Base-by-base conservation (phyloP, 2,329 filamentous ascomycete species). In the Colletotrichum caudatum region DNA sequence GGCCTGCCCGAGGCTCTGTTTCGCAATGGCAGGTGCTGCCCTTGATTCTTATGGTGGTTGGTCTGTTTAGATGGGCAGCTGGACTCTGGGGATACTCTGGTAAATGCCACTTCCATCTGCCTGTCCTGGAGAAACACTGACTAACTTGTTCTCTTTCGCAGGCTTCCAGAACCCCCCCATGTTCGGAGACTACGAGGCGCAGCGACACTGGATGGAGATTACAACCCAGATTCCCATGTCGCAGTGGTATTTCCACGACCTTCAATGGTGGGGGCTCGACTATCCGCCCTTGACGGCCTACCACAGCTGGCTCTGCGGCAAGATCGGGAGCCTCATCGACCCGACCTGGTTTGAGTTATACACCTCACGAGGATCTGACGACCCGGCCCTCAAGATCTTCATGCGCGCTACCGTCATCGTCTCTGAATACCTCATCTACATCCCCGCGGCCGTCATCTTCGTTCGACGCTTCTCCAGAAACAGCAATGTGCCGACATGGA, bases 151-250 rank as follows among this genome's bases (percentile, higher is more conserved):
- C 33, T 65, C 56, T 56, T 53, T 53, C 67, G 5, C 73, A 94
- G 93, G 95, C 67, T 93, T 92, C 78, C 85, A 92, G 71, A 90
- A 89, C 72, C 95, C 95, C 46, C 96, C 96, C 7, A 94, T 98
- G 90, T 93, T 95, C 78, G 96, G 96, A 75, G 96, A 99, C 82
- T 99, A 97, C 82, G 96, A 99, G 84, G 96, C 97, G 4, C 96
- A 99, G 81, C 87, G 96, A 76, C 96, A 99, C 82, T 99, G 96
- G 96, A 97, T 99, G 95, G 96, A 99, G 79, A 86, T 99, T 75
- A 98, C 96, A 2, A 93, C 90, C 11, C 90, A 97, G 71, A 86
- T 99, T 2, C 96, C 96, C 18, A 87, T 97, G 48, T 96, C 94
- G 14, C 93, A 96, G 81, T 99, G 97, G 96, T 99, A 99, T 82